Conservation (phyloP, 2,329 filamentous ascomycete genomes). For the Blastomyces silverae region DNA sequence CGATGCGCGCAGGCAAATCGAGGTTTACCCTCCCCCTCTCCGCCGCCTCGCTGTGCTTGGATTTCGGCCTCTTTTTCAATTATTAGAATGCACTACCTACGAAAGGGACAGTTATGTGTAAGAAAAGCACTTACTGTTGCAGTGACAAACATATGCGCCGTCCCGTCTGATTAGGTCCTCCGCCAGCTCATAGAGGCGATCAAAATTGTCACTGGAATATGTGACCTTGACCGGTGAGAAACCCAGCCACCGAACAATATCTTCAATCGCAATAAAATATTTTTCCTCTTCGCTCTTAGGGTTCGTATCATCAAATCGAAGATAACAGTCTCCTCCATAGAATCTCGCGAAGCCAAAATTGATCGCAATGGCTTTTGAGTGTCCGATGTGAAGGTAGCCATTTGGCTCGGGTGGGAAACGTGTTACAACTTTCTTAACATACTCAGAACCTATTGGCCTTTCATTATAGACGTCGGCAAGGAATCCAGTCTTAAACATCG, state of each 20-base stretch:
- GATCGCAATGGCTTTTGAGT: slow-evolving; percentile 90
- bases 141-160: slow-evolving; percentile 77
- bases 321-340: slow-evolving; percentile 68
- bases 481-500: slow-evolving; percentile 77
- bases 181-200: slow-evolving; percentile 77
- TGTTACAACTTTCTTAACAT: slow-evolving; percentile 47
- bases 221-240: slow-evolving; percentile 76
- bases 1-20: slow-evolving; percentile 78
- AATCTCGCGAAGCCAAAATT: slow-evolving; percentile 91
- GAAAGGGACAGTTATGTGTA: neutral
- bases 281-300: slow-evolving; percentile 86
- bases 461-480: slow-evolving; percentile 65
- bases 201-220: slow-evolving; percentile 85
- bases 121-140: slow-evolving; percentile 47
- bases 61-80: slow-evolving; percentile 59
- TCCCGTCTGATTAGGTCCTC: slow-evolving; percentile 71
- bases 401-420: slow-evolving; percentile 85
- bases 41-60: slow-evolving; percentile 74
- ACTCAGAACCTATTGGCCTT: slow-evolving; percentile 48
- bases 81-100: neutral
- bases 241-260: slow-evolving; percentile 74
- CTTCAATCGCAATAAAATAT: slow-evolving; percentile 82
- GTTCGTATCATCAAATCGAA: slow-evolving; percentile 92
- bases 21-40: slow-evolving; percentile 58
- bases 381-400: slow-evolving; percentile 86